phyloP scores from a whole-genome alignment of 208 protist genomes.

The Leishmania arabica region DNA sequence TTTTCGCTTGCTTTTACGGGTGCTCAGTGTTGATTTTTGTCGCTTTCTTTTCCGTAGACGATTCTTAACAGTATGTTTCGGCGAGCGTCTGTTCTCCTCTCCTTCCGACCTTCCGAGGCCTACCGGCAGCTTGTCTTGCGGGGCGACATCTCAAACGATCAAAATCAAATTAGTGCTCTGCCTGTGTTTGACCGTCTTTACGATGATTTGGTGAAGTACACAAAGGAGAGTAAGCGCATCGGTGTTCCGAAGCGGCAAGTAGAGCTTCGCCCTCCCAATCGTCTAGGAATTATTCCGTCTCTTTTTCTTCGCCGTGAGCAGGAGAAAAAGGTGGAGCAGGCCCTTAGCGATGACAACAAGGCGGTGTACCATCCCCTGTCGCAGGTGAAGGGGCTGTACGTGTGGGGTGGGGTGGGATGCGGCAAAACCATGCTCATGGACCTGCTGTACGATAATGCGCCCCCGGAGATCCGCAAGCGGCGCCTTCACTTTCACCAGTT shows the following conservation, averaged over 20 bases:
- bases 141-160: slow-evolving; percentile 60
- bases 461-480: slow-evolving; percentile 77
- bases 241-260: slow-evolving; percentile 53
- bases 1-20: neutral
- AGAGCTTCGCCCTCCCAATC: slow-evolving; percentile 81
- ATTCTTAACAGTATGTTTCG: slow-evolving; percentile 2
- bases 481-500: slow-evolving; percentile 97
- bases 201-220: slow-evolving; percentile 69
- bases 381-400: slow-evolving; percentile 91
- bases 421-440: slow-evolving; percentile 98
- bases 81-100: neutral
- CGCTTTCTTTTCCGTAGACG: neutral
- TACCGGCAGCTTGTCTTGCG: slow-evolving; percentile 55
- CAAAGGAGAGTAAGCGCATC: slow-evolving; percentile 34
- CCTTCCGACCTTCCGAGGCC: slow-evolving; percentile 49
- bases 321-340: slow-evolving; percentile 68
- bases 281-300: slow-evolving; percentile 76
- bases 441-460: slow-evolving; percentile 90
- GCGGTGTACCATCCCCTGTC: slow-evolving; percentile 78
- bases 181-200: slow-evolving; percentile 85
- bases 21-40: slow-evolving; percentile 1
- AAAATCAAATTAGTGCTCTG: slow-evolving; percentile 62
- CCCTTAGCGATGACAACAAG: slow-evolving; percentile 38
- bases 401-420: slow-evolving; percentile 96
- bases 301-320: slow-evolving; percentile 80